Evolutionary conservation across 2,329 filamentous ascomycete species (phyloP).

Genomic region (Cladosporium sp.): DNA sequence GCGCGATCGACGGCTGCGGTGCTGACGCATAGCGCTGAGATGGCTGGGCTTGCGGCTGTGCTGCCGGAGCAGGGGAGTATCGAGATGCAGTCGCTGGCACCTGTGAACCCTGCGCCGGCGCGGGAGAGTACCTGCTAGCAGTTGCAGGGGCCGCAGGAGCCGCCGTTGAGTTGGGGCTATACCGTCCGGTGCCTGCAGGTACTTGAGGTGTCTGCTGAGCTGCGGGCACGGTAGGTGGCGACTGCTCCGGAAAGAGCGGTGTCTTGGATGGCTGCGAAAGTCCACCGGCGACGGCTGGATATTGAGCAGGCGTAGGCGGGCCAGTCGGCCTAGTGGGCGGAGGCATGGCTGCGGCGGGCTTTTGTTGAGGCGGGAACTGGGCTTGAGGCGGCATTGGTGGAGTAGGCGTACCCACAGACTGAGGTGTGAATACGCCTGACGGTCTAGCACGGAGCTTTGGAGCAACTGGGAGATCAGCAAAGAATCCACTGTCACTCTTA

Average conservation of each 20-base stretch:
- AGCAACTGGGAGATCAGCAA: conserved; percentile 42
- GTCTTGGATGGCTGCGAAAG: conserved; percentile 37
- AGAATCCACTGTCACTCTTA: conserved; percentile 37
- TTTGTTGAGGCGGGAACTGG: conserved; percentile 15
- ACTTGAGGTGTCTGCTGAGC: conserved; percentile 21
- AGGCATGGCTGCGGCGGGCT: conserved; percentile 8
- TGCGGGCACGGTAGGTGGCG: conserved; percentile 23
- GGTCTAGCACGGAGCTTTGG: conserved; percentile 33
- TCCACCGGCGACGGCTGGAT: conserved; percentile 21
- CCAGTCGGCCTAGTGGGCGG: conserved; percentile 11
- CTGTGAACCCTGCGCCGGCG: conserved; percentile 31
- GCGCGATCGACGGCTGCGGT: conserved; percentile 25
- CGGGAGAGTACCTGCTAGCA: conserved; percentile 29
- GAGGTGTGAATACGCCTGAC: conserved; percentile 24
- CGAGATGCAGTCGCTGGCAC: conserved; percentile 33
- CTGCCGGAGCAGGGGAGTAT: conserved; percentile 55
- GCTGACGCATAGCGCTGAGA: conserved; percentile 34
- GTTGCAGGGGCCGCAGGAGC: conserved; percentile 23
- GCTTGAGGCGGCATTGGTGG: conserved; percentile 11
- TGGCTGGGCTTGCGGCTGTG: conserved; percentile 24
- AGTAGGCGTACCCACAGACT: conserved; percentile 14
- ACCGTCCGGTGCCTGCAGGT: conserved; percentile 11
- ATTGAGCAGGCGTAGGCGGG: conserved; percentile 19
- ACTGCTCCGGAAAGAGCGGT: conserved; percentile 33
- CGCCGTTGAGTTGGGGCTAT: conserved; percentile 21